These are phyloP conservation scores for Grammothele lineata DNA, from an alignment of 768 basidiomycete species.

Conservation along the genomic window DNA sequence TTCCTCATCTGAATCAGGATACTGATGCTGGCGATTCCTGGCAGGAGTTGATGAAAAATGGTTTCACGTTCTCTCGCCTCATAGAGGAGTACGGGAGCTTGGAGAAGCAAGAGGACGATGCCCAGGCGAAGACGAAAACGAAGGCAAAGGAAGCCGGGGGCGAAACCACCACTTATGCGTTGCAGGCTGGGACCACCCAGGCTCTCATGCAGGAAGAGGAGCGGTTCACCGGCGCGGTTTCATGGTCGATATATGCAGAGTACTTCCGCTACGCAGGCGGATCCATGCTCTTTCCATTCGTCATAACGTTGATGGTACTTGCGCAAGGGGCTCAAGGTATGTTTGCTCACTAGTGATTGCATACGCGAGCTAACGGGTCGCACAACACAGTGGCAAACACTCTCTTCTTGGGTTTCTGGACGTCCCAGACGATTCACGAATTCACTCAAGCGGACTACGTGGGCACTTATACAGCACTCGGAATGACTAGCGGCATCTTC, in stretches of 20 bases:
- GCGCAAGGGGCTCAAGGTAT: conserved; percentile 50
- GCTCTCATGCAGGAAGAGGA: conserved; percentile 41
- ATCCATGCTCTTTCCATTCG: conserved; percentile 34
- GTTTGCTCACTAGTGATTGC: too few species aligned
- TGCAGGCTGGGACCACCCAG: conserved; percentile 9
- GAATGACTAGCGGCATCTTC: conserved; percentile 46
- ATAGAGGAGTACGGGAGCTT: conserved; percentile 40
- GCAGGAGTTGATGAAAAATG: conserved; percentile 28
- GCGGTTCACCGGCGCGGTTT: conserved; percentile 33
- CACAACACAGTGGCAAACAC: conserved; percentile 50
- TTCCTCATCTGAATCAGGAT: too few species aligned
- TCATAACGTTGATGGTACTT: conserved; percentile 37
- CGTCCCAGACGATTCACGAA: conserved; percentile 44
- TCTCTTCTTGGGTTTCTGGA: conserved; percentile 75
- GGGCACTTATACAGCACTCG: conserved; percentile 44
- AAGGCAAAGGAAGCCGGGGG: conserved; percentile 49
- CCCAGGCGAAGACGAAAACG: conserved; percentile 24
- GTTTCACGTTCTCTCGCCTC: conserved; percentile 31
- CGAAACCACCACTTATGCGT: conserved; percentile 29
- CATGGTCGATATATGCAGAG: conserved; percentile 28
- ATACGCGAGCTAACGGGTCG: too few species aligned
- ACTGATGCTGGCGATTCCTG: too few species aligned
- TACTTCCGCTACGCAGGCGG: conserved; percentile 35
- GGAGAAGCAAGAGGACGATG: conserved; percentile 37
- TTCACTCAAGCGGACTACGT: conserved; percentile 67